phyloP scores from a whole-genome alignment of 768 basidiomycete species.

The Suillus subalutaceus region DNA sequence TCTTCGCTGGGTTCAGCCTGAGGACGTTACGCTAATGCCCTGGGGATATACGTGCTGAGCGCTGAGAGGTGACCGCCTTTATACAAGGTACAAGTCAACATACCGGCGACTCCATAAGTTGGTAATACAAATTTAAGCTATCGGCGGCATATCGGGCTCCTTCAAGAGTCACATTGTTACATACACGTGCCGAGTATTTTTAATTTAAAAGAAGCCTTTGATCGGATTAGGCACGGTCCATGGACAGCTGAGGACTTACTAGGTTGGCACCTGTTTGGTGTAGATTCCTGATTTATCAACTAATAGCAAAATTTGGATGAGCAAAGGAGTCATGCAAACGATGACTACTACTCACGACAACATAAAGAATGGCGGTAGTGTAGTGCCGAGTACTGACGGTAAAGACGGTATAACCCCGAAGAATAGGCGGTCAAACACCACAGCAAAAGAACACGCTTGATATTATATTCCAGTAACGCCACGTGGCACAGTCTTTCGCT shows the following conservation, averaged over 20 bases:
- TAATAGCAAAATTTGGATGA: not conserved
- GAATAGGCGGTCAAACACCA: conserved; percentile 63
- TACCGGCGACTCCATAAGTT: too few species aligned
- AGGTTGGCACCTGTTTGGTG: not conserved
- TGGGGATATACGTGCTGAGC: too few species aligned
- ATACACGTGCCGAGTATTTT: not conserved
- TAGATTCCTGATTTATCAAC: not conserved
- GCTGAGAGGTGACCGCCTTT: not conserved
- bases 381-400: conserved; percentile 62
- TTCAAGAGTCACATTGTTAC: not conserved
- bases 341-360: conserved; percentile 50
- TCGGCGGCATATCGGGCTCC: not conserved
- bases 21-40: not conserved
- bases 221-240: not conserved
- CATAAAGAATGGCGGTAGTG: conserved; percentile 40
- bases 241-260: too few species aligned
- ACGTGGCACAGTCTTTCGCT: too few species aligned
- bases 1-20: not conserved
- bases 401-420: conserved; percentile 60
- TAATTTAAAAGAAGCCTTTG: not conserved
- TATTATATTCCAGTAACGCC: conserved; percentile 62
- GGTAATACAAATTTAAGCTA: not conserved
- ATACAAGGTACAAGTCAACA: not conserved
- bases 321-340: not conserved
- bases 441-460: conserved; percentile 60